A percentile compares a stretch with the other conserved stretches of the same genome.
Evolutionary conservation across 2,329 filamentous ascomycete species (phyloP).

Genomic region (Fusarium bulbicola): DNA sequence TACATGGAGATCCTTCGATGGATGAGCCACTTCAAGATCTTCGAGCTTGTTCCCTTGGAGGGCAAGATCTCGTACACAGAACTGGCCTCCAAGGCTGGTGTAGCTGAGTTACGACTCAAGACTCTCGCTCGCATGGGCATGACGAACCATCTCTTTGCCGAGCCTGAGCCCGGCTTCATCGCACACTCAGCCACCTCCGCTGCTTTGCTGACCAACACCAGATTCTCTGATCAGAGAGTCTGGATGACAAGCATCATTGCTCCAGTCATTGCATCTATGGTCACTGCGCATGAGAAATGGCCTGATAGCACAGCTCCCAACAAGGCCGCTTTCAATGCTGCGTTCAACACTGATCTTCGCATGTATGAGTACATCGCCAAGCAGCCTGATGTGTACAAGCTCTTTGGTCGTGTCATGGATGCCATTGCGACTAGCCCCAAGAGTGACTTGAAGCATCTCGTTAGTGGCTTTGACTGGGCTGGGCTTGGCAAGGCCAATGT

Average conservation of each 20-base stretch:
- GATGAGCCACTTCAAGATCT: slow-evolving; percentile 3
- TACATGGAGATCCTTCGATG: not conserved
- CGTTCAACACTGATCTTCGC: not conserved
- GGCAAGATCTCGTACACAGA: not conserved
- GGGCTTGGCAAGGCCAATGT: not conserved
- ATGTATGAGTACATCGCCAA: not conserved
- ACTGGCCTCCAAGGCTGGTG: not conserved
- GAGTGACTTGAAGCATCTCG: not conserved
- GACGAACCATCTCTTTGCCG: not conserved
- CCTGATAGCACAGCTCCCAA: not conserved
- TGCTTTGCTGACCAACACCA: not conserved
- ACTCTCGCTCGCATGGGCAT: not conserved
- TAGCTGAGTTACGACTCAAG: not conserved
- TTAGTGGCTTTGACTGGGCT: not conserved
- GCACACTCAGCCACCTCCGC: not conserved
- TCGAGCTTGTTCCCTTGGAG: not conserved
- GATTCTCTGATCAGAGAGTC: not conserved
- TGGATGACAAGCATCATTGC: not conserved
- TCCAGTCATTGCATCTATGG: not conserved
- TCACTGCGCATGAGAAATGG: not conserved
- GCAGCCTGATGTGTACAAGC: not conserved
- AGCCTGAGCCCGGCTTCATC: not conserved
- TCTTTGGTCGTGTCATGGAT: not conserved
- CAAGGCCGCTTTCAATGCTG: not conserved
- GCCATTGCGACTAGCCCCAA: not conserved